Base-by-base conservation (phyloP, 768 basidiomycete species). In the Leccinum incarnatum region DNA sequence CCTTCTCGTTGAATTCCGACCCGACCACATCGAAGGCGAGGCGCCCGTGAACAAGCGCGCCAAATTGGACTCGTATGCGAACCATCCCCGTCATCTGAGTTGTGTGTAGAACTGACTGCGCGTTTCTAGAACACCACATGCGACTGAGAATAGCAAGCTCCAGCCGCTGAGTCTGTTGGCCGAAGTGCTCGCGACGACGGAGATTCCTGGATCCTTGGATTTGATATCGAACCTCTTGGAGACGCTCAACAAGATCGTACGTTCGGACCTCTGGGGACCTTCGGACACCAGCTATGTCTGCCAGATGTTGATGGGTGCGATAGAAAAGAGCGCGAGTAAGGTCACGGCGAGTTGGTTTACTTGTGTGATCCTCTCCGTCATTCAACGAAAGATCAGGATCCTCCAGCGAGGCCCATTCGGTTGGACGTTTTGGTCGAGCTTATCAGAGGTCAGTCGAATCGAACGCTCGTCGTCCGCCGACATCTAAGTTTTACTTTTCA, bases 401-500 rank as follows among this genome's bases (percentile, higher is more conserved):
- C 75, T 5, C 79, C 82, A 0, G 78, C 86, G 1, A 81, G 81
- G 56, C 77, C 84, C 0, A 78, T 96, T 53, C 84, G 93, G 14
- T 74, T 95, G 49, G 94, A 96, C 65, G 84, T 94, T 2, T 79
- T 98, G 21, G 89, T 97, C 12, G 92, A 95, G 60, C 79, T 95
- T 37, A 89, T 98, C 65, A 79, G 93, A 68, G 84, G 92, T 91
- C 67, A 21, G 66, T 53, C 37, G 2, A 55, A 6, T 19, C 36
- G 42, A 50, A 15, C 15, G 53, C 32, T 29, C 37, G 19, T 37
- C 57, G 47, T 62, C 21, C 34, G 12, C 30, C 34, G 1, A 5
- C 2, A 9, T 49, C 8, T 53, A n/a, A 55, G 4, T 17, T 34
- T 4, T 27, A 19, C n/a, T 21, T 34, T 36, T 2, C 61, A 95